Conservation (phyloP, 768 basidiomycete species). For the Gymnopilus junonius region DNA sequence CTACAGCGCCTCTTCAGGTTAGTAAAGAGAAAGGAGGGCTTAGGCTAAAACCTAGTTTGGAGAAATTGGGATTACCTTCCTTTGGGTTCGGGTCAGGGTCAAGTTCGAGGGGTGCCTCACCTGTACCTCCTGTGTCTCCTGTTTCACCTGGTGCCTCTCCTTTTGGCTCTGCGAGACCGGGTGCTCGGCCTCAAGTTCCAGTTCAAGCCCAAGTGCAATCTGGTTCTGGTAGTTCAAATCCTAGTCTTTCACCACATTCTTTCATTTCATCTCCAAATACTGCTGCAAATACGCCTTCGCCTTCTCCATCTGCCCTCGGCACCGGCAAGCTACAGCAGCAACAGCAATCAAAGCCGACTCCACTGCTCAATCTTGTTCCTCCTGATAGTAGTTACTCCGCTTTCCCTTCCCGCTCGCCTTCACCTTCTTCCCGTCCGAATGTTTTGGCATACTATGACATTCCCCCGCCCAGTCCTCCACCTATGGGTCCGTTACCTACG, state of each 20-base stretch:
- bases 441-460: constrained; percentile 51
- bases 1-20: constrained; percentile 18
- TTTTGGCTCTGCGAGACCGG: not conserved
- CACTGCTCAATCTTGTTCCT: not conserved
- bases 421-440: constrained; percentile 36
- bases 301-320: not conserved
- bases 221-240: not conserved
- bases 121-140: constrained; percentile 9
- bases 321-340: not conserved
- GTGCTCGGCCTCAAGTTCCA: not conserved
- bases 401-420: not conserved
- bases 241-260: not conserved
- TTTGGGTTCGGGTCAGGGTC: not conserved
- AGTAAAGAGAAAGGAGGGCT: constrained; percentile 15
- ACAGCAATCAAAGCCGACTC: not conserved
- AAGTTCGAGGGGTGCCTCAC: constrained; percentile 10
- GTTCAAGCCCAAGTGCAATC: not conserved
- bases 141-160: not conserved
- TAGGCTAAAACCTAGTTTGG: constrained; percentile 23
- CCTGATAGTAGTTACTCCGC: not conserved
- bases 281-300: not conserved
- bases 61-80: constrained; percentile 18
- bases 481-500: constrained; percentile 46
- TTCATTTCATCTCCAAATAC: constrained; percentile 5
- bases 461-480: constrained; percentile 57